These are phyloP conservation scores for Clonostachys rhizophaga DNA, from an alignment of 2,329 filamentous ascomycete genomes.

Conservation along the genomic window DNA sequence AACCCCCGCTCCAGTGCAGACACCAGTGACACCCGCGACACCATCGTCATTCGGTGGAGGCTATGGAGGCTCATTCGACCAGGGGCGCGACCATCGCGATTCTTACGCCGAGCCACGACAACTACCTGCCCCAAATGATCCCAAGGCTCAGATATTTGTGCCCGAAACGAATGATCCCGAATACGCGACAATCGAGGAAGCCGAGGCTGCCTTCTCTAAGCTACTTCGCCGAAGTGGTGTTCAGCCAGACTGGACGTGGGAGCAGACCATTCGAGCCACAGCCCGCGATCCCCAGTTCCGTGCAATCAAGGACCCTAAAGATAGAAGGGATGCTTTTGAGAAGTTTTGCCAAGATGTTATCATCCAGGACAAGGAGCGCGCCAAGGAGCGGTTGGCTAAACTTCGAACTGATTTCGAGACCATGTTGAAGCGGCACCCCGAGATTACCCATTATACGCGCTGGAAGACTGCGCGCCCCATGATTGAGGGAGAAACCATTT, in stretches of 20 bases:
- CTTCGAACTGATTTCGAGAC: conserved; percentile 89
- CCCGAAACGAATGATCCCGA: conserved; percentile 69
- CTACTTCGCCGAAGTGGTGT: conserved; percentile 80
- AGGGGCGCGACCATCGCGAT: conserved; percentile 11
- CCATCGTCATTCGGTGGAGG: conserved; percentile 17
- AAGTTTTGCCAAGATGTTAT: conserved; percentile 91
- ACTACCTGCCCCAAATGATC: conserved; percentile 51
- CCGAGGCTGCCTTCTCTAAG: conserved; percentile 90
- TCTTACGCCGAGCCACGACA: conserved; percentile 34
- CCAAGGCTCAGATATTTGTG: conserved; percentile 53
- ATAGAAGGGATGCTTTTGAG: conserved; percentile 86
- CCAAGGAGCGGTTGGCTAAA: conserved; percentile 89
- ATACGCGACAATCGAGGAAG: conserved; percentile 77
- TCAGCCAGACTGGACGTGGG: conserved; percentile 89
- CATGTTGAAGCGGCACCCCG: conserved; percentile 93
- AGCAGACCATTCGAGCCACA: conserved; percentile 78
- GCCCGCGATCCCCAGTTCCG: conserved; percentile 92
- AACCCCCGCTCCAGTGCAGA: conserved; percentile 33
- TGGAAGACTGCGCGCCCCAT: conserved; percentile 96
- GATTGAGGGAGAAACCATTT: conserved; percentile 92
- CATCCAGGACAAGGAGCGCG: conserved; percentile 87
- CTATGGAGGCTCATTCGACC: conserved; percentile 28
- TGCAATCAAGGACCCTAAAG: conserved; percentile 86
- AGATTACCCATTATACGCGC: conserved; percentile 94
- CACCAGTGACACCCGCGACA: conserved; percentile 32